Conservation (phyloP, 1,139 yeast genomes). For the Debaryomyces sp. region DNA sequence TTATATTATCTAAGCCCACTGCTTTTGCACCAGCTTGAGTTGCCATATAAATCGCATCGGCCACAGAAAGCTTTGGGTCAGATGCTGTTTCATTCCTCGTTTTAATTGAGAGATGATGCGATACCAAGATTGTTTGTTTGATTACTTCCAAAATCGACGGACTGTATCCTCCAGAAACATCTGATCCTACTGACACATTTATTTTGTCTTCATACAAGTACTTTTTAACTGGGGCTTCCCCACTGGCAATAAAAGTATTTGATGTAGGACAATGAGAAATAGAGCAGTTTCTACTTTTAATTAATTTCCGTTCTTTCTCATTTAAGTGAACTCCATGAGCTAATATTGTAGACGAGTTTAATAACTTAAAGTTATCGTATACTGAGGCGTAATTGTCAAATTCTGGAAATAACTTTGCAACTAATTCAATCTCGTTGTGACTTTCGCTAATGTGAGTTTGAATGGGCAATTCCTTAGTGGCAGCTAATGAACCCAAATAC, state of each 20-base stretch:
- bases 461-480: slow-evolving; percentile 56
- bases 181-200: slow-evolving; percentile 88
- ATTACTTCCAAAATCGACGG: slow-evolving; percentile 77
- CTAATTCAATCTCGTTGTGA: slow-evolving; percentile 72
- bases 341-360: slow-evolving; percentile 68
- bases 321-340: slow-evolving; percentile 88
- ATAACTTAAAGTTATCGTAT: slow-evolving; percentile 63
- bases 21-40: slow-evolving; percentile 92
- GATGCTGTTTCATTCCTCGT: slow-evolving; percentile 23
- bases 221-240: slow-evolving; percentile 79
- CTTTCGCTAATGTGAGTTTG: slow-evolving; percentile 94
- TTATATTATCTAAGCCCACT: slow-evolving; percentile 53
- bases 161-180: slow-evolving; percentile 89
- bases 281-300: slow-evolving; percentile 62
- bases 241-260: slow-evolving; percentile 85
- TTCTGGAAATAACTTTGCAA: slow-evolving; percentile 72
- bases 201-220: slow-evolving; percentile 66
- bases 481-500: slow-evolving; percentile 65
- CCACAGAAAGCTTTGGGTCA: slow-evolving; percentile 54
- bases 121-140: slow-evolving; percentile 77
- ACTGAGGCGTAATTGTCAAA: slow-evolving; percentile 72
- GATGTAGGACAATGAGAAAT: slow-evolving; percentile 94
- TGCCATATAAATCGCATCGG: slow-evolving; percentile 78
- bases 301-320: slow-evolving; percentile 60
- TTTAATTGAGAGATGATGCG: slow-evolving; percentile 80